phyloP scores from a whole-genome alignment of 257 asterid genomes.

The Asclepias syriaca region DNA sequence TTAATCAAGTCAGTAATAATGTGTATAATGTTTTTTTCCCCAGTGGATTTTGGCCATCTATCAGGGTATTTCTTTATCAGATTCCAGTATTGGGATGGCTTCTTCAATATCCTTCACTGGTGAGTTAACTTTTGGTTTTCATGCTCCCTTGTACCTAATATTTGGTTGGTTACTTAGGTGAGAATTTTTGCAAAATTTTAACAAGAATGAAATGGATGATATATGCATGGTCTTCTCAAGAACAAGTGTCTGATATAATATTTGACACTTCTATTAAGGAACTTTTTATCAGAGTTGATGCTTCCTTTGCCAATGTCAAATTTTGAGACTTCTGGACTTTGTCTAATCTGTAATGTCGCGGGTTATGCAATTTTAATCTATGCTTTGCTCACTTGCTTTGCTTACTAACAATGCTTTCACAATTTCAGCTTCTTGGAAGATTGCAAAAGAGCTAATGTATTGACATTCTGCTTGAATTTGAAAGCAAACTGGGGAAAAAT shows the following conservation, averaged over 20 bases:
- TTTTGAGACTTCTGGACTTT: not conserved
- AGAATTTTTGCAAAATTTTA: no score
- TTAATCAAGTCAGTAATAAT: not conserved
- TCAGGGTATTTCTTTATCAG: conserved; percentile 68
- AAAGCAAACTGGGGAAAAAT: not conserved
- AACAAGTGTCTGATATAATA: no score
- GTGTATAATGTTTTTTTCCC: conserved; percentile 1
- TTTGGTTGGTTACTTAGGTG: no score
- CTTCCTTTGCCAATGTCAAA: not conserved
- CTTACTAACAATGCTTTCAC: not conserved
- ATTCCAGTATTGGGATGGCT: conserved; percentile 82
- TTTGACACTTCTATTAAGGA: no score
- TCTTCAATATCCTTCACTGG: conserved; percentile 58
- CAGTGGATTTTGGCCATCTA: conserved; percentile 90
- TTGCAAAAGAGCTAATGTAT: not conserved
- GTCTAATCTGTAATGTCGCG: not conserved
- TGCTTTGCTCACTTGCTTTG: not conserved
- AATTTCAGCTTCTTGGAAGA: conserved; percentile 1
- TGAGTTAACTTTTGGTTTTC: conserved; percentile 25
- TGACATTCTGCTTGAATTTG: not conserved
- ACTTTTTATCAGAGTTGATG: not conserved
- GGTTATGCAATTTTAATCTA: not conserved
- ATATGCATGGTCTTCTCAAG: no score
- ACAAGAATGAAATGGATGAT: no score
- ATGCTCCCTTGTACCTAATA: not conserved